Conservation (phyloP, 495 filamentous ascomycete genomes). For the Pyrenula massariospora region DNA sequence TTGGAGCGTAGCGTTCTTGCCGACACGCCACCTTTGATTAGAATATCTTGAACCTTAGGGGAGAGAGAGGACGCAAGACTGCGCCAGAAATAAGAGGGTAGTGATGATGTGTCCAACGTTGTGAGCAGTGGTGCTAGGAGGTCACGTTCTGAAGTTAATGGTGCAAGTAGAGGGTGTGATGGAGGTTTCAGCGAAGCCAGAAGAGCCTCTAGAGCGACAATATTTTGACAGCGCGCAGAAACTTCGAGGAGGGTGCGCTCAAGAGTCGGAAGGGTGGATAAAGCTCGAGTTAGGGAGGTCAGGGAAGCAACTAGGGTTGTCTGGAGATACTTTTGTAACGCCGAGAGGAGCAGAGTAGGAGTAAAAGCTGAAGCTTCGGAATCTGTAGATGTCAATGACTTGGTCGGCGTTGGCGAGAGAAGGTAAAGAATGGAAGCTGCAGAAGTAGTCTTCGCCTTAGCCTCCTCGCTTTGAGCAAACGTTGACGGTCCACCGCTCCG, state of each 20-base stretch:
- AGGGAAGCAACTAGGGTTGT: slow-evolving; percentile 63
- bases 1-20: slow-evolving; percentile 71
- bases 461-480: slow-evolving; percentile 49
- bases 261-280: slow-evolving; percentile 71
- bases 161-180: slow-evolving; percentile 46
- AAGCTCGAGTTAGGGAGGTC: slow-evolving; percentile 54
- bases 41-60: slow-evolving; percentile 68
- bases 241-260: slow-evolving; percentile 76
- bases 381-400: slow-evolving; percentile 5
- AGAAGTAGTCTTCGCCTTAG: slow-evolving; percentile 57
- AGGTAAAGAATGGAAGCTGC: slow-evolving; percentile 72
- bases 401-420: slow-evolving; percentile 49
- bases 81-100: slow-evolving; percentile 88
- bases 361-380: slow-evolving; percentile 19
- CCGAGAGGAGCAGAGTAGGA: slow-evolving; percentile 60
- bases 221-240: slow-evolving; percentile 75
- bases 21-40: slow-evolving; percentile 67
- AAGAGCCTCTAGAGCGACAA: slow-evolving; percentile 74
- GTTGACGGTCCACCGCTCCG: slow-evolving; percentile 10
- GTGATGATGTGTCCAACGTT: slow-evolving; percentile 74
- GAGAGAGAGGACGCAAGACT: slow-evolving; percentile 69
- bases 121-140: slow-evolving; percentile 63
- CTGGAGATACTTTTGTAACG: slow-evolving; percentile 71
- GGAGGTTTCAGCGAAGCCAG: slow-evolving; percentile 57
- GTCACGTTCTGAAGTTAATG: slow-evolving; percentile 24